A percentile compares a stretch with the other conserved stretches of the same genome.
These are phyloP conservation scores for Rhizopus stolonifer DNA, from an alignment of 371 early-diverging fungal genomes.

Conservation along the genomic window DNA sequence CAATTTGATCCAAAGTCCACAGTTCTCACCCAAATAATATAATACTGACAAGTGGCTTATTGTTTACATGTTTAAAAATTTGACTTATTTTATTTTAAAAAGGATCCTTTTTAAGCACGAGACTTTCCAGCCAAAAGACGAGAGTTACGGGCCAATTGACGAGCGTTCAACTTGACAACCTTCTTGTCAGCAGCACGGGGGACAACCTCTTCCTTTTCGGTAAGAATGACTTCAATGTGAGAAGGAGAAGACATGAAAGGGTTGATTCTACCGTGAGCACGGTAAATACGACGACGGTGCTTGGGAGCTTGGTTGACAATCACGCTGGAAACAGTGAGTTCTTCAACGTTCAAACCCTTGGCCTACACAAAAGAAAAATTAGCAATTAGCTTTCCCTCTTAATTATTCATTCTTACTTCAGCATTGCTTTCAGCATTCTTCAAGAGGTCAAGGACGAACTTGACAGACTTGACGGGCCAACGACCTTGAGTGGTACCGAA, in stretches of 20 bases:
- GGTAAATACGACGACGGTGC: constrained; percentile 96
- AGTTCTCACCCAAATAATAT: too few relatives aligned
- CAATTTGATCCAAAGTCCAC: too few relatives aligned
- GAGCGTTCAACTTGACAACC: constrained; percentile 49
- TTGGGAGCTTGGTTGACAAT: constrained; percentile 99
- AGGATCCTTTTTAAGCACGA: constrained; percentile 22
- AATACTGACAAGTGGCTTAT: too few relatives aligned
- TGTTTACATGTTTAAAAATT: background rate
- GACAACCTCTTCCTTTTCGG: constrained; percentile 81
- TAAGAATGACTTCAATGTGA: constrained; percentile 94
- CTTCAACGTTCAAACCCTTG: constrained; percentile 89
- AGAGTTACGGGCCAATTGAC: constrained; percentile 57
- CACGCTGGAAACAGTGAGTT: constrained; percentile 90
- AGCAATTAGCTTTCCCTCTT: background rate
- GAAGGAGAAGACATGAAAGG: constrained; percentile 96
- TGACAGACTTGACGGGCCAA: constrained; percentile 98
- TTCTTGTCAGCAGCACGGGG: constrained; percentile 67
- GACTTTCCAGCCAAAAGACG: constrained; percentile 27
- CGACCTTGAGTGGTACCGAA: constrained; percentile 94
- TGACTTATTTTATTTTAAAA: background rate
- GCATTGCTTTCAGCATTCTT: constrained; percentile 98
- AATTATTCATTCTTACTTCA: constrained; percentile 49
- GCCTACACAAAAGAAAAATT: constrained; percentile 51
- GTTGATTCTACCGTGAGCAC: constrained; percentile 97
- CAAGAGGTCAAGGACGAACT: constrained; percentile 92